Evolutionary conservation across 345 rosid species (phyloP), one percentile per base, ranked within the genome.

Genomic region (rapeseed (Brassica napus)): DNA sequence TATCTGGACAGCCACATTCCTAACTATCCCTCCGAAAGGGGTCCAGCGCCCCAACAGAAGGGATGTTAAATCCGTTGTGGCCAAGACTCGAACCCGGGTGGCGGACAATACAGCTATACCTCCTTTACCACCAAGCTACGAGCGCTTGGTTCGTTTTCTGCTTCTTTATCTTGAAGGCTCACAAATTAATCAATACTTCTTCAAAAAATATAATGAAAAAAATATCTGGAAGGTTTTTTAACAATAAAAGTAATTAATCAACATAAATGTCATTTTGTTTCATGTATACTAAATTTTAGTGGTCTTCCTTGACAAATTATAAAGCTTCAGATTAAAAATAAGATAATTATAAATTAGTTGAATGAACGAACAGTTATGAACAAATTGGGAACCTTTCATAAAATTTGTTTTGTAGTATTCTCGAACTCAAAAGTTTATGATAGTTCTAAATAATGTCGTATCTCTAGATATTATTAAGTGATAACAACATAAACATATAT

Each of bases 91-190:
- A n/a, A n/a, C n/a, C n/a, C n/a, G n/a, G n/a, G n/a, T n/a, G n/a
- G n/a, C n/a, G n/a, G n/a, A n/a, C n/a, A n/a, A n/a, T n/a, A n/a
- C n/a, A n/a, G n/a, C n/a, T n/a, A n/a, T n/a, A n/a, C n/a, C n/a
- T n/a, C n/a, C n/a, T n/a, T n/a, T n/a, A n/a, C n/a, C n/a, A n/a
- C n/a, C n/a, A n/a, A n/a, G n/a, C n/a, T n/a, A n/a, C n/a, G n/a
- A n/a, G n/a, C n/a, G n/a, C n/a, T n/a, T n/a, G n/a, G n/a, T 59
- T 79, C 69, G 57, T 59, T 73, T 66, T 73, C 77, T 66, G 60
- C 55, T 31, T 73, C 77, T 67, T 21, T 72, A 72, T 72, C 55
- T 71, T 55, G 39, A 26, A 72, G 30, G 28, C n/a, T 67, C 69
- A 65, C 68, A 57, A 42, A 65, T 39, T 34, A 18, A 57, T 78